A percentile compares a stretch with the other conserved stretches of the same genome.
phyloP scores from a whole-genome alignment of 345 rosid genomes.

The Streptanthus diversifolius region DNA sequence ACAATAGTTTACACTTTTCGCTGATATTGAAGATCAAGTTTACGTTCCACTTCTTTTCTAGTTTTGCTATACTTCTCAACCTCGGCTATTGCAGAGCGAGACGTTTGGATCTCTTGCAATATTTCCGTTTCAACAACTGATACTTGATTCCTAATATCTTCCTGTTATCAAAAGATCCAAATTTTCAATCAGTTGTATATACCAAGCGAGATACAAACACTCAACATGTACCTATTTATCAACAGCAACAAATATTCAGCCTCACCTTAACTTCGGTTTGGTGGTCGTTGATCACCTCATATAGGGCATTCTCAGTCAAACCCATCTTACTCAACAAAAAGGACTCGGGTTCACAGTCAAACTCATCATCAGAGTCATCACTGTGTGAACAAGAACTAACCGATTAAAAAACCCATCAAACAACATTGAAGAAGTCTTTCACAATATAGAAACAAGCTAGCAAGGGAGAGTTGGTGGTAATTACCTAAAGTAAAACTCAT shows the following conservation, averaged over 20 bases:
- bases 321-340: slow-evolving; percentile 52
- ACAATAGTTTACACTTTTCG: slow-evolving; percentile 62
- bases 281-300: slow-evolving; percentile 54
- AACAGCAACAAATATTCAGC: not conserved
- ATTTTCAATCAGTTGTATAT: not conserved
- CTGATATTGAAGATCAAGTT: slow-evolving; percentile 75
- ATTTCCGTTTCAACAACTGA: slow-evolving; percentile 58
- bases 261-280: slow-evolving; percentile 59
- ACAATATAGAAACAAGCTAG: not conserved
- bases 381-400: slow-evolving; percentile 24
- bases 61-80: slow-evolving; percentile 62
- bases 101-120: slow-evolving; percentile 47
- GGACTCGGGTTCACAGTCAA: slow-evolving; percentile 38
- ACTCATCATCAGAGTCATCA: slow-evolving; percentile 59
- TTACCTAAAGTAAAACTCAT: slow-evolving; percentile 57
- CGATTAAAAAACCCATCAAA: not conserved
- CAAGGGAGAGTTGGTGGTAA: not conserved
- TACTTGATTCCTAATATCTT: slow-evolving; percentile 67
- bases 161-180: slow-evolving; percentile 44
- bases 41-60: slow-evolving; percentile 71
- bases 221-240: not conserved
- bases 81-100: slow-evolving; percentile 46
- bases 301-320: slow-evolving; percentile 50
- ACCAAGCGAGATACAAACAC: not conserved
- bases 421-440: not conserved